Percentiles rank a stretch among this genome's conserved stretches.
These are phyloP conservation scores for Citrus sp. DNA, from an alignment of 345 rosid genomes.

Conservation along the genomic window DNA sequence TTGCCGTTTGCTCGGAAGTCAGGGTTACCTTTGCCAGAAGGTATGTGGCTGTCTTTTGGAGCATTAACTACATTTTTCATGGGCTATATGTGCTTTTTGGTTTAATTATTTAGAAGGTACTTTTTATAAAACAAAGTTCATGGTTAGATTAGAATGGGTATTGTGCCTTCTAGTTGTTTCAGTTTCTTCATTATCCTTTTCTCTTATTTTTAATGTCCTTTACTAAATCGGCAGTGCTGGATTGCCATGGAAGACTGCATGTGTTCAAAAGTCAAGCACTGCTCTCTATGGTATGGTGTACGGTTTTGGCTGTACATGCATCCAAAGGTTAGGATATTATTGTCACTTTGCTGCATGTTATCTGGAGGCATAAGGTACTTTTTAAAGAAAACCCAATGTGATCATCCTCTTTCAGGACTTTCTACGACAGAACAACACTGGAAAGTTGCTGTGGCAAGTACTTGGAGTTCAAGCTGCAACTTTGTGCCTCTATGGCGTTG, in stretches of 20 bases:
- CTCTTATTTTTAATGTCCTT: neutral
- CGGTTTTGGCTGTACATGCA: constrained; percentile 97
- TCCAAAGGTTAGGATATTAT: constrained; percentile 68
- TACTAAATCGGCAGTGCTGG: constrained; percentile 70
- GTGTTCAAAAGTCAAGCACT: constrained; percentile 66
- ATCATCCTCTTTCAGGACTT: constrained; percentile 59
- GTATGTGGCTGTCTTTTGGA: constrained; percentile 28
- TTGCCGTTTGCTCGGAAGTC: constrained; percentile 85
- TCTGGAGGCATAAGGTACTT: neutral
- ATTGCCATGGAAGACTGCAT: constrained; percentile 92
- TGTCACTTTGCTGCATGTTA: neutral
- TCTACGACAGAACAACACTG: constrained; percentile 92
- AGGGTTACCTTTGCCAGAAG: constrained; percentile 90
- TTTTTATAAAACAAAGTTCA: neutral
- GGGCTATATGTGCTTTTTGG: neutral
- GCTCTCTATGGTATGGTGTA: constrained; percentile 58
- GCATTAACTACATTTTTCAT: neutral
- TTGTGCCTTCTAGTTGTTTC: neutral
- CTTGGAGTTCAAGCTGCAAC: constrained; percentile 82
- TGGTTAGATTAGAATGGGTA: neutral
- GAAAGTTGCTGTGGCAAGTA: constrained; percentile 87
- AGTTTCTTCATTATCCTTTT: neutral
- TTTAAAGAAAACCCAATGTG: constrained; percentile 1
- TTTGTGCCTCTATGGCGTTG: constrained; percentile 78
- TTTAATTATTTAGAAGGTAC: neutral